These are phyloP conservation scores for Fusarium pseudonygamai DNA, from an alignment of 2,329 filamentous ascomycete genomes.

Conservation along the genomic window DNA sequence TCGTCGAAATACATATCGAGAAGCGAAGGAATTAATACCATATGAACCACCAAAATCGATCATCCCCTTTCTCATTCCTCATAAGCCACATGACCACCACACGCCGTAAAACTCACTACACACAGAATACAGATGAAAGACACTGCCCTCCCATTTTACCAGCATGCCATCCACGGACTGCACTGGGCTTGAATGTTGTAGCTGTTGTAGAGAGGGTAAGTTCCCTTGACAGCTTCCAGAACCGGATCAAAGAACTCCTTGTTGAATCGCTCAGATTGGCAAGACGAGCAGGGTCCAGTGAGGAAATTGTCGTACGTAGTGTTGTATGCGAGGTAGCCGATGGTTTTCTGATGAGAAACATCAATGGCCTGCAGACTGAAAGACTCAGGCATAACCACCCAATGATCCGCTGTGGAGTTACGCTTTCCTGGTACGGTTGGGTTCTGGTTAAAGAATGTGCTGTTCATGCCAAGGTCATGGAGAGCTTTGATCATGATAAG, in stretches of 20 bases:
- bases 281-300: constrained; percentile 49
- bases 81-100: constrained; percentile 6
- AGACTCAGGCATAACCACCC: constrained; percentile 53
- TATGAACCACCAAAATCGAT: constrained; percentile 31
- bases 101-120: constrained; percentile 12
- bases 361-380: constrained; percentile 50
- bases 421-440: constrained; percentile 48
- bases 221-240: constrained; percentile 50
- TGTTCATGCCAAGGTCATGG: constrained; percentile 50
- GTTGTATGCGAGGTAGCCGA: constrained; percentile 50
- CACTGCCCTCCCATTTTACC: not conserved
- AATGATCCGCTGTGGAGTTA: constrained; percentile 44
- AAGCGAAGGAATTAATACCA: constrained; percentile 30
- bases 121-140: not conserved
- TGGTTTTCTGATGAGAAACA: constrained; percentile 44
- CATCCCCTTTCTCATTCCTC: constrained; percentile 3
- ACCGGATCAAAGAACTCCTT: constrained; percentile 51
- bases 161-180: constrained; percentile 51
- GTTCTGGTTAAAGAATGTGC: constrained; percentile 53
- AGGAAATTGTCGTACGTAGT: constrained; percentile 52
- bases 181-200: constrained; percentile 52
- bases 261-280: constrained; percentile 50
- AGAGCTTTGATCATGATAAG: constrained; percentile 53
- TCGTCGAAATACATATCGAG: constrained; percentile 30
- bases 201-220: constrained; percentile 51